Conservation (phyloP, 2,329 filamentous ascomycete species). For the Phaeoacremonium minimum region DNA sequence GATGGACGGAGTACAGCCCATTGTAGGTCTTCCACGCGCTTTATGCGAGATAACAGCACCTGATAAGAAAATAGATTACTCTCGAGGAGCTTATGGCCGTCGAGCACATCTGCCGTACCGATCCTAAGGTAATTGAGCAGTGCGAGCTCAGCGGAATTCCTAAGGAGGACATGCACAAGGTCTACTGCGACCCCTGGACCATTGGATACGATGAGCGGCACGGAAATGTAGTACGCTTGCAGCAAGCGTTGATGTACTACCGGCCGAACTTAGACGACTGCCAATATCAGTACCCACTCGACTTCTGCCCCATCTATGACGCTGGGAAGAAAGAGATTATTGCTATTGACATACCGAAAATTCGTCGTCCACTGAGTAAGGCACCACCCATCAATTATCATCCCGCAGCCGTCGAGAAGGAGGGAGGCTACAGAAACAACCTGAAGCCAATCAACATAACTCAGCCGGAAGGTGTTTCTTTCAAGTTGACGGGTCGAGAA, state of each 20-base stretch:
- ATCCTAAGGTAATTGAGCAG: slow-evolving; percentile 86
- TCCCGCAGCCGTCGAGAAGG: slow-evolving; percentile 64
- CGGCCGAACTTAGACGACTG: slow-evolving; percentile 78
- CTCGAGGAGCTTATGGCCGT: slow-evolving; percentile 86
- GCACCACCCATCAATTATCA: slow-evolving; percentile 76
- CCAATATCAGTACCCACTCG: slow-evolving; percentile 87
- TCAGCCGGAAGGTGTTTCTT: slow-evolving; percentile 80
- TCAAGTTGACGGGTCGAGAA: slow-evolving; percentile 68
- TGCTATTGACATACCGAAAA: slow-evolving; percentile 76
- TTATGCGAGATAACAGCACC: too few relatives aligned
- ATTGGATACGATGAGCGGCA: slow-evolving; percentile 92
- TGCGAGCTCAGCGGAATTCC: slow-evolving; percentile 80
- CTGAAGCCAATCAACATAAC: slow-evolving; percentile 74
- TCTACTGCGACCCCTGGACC: slow-evolving; percentile 95
- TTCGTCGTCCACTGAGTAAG: slow-evolving; percentile 71
- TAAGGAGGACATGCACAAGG: slow-evolving; percentile 83
- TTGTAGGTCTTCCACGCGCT: slow-evolving; percentile 54
- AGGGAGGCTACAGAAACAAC: slow-evolving; percentile 72
- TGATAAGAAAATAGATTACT: slow-evolving; percentile 69
- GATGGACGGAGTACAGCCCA: slow-evolving; percentile 73
- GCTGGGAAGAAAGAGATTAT: slow-evolving; percentile 73
- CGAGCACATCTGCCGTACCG: slow-evolving; percentile 69
- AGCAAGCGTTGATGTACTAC: slow-evolving; percentile 96
- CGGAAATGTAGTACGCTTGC: slow-evolving; percentile 71
- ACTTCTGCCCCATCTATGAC: slow-evolving; percentile 92